Evolutionary conservation across 495 filamentous ascomycete species (phyloP).

Genomic region (Neurospora sp.): DNA sequence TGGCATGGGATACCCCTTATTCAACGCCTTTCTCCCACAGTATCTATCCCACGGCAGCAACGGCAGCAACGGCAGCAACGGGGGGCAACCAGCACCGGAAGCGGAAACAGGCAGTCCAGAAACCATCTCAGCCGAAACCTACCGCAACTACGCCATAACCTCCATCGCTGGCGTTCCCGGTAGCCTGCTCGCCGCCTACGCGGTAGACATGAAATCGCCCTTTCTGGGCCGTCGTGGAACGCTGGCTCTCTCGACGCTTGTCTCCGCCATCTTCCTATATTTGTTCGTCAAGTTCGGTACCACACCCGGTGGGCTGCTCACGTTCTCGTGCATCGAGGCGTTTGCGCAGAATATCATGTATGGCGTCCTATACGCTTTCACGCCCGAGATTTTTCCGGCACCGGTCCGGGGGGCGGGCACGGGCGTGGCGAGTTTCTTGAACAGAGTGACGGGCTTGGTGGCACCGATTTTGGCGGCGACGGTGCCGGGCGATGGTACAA

Average conservation of each 20-base stretch:
- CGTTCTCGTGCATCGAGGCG: slow-evolving; percentile 67
- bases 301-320: slow-evolving; percentile 51
- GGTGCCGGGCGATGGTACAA: slow-evolving; percentile 53
- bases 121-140: slow-evolving; percentile 30
- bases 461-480: slow-evolving; percentile 71
- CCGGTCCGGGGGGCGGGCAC: slow-evolving; percentile 72
- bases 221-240: slow-evolving; percentile 66
- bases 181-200: slow-evolving; percentile 56
- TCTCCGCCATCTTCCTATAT: slow-evolving; percentile 69
- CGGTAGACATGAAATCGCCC: slow-evolving; percentile 56
- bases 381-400: slow-evolving; percentile 74
- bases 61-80: slow-evolving; percentile 31
- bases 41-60: slow-evolving; percentile 54
- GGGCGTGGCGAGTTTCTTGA: slow-evolving; percentile 63
- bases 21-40: slow-evolving; percentile 77
- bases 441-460: slow-evolving; percentile 62
- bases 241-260: slow-evolving; percentile 51
- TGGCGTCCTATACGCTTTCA: slow-evolving; percentile 79
- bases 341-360: slow-evolving; percentile 77
- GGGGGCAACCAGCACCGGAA: slow-evolving; percentile 5
- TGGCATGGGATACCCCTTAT: slow-evolving; percentile 59
- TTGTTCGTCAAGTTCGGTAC: slow-evolving; percentile 46
- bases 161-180: slow-evolving; percentile 63
- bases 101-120: background rate
- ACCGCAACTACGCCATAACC: slow-evolving; percentile 71